Evolutionary conservation across 805 yeast genomes (phyloP).

Genomic region (Wickerhamomyces chaumierensis): DNA sequence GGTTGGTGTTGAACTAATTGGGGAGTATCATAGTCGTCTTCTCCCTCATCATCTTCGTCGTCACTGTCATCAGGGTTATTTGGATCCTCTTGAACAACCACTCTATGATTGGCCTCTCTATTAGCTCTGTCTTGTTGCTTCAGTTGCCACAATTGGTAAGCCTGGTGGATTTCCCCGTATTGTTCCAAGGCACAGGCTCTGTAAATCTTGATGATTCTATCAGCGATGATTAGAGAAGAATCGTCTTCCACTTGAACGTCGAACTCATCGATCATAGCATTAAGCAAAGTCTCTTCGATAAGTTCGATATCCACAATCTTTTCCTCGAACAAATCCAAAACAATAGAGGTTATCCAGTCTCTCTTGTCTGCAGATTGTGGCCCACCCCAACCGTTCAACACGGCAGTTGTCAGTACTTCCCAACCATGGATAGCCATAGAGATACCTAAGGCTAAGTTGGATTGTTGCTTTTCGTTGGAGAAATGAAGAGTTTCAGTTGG

Average conservation of each 20-base stretch:
- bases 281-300: slow-evolving; percentile 74
- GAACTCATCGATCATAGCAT: slow-evolving; percentile 93
- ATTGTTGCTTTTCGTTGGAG: slow-evolving; percentile 57
- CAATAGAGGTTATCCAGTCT: slow-evolving; percentile 84
- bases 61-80: slow-evolving; percentile 46
- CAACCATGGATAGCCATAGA: slow-evolving; percentile 85
- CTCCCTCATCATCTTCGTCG: slow-evolving; percentile 39
- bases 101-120: slow-evolving; percentile 22
- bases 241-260: slow-evolving; percentile 85
- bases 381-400: slow-evolving; percentile 93
- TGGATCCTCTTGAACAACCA: slow-evolving; percentile 48
- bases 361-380: slow-evolving; percentile 82
- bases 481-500: slow-evolving; percentile 28
- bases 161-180: slow-evolving; percentile 42
- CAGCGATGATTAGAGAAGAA: slow-evolving; percentile 68
- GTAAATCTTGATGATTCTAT: slow-evolving; percentile 52
- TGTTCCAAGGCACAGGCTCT: slow-evolving; percentile 45
- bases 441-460: slow-evolving; percentile 84
- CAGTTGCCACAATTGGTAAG: slow-evolving; percentile 49
- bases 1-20: slow-evolving; percentile 13
- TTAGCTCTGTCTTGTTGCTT: slow-evolving; percentile 31
- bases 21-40: slow-evolving; percentile 20
- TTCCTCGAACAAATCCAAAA: slow-evolving; percentile 66
- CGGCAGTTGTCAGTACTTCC: slow-evolving; percentile 85
- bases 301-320: slow-evolving; percentile 62